A percentile compares a stretch with the other conserved stretches of the same genome.
Conservation (phyloP, 1,284 basidiomycete species). For the Rhodofomes roseus region DNA sequence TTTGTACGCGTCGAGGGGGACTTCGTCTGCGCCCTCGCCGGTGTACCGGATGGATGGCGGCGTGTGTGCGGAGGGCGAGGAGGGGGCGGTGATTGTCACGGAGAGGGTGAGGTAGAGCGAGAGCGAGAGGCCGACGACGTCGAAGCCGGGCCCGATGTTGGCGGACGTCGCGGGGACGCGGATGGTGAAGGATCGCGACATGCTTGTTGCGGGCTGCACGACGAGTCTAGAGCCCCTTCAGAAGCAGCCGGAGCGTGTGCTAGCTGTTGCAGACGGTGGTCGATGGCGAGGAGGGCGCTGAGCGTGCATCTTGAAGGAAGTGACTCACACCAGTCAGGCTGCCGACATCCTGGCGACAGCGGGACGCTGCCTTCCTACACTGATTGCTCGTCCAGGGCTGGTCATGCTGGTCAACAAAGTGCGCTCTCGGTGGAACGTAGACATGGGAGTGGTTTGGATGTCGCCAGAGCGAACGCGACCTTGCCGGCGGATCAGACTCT, state of each 20-base stretch:
- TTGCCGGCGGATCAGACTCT: too few species aligned
- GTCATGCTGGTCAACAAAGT: too few species aligned
- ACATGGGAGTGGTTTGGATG: too few species aligned
- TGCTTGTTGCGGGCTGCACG: neutral
- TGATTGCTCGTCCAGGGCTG: too few species aligned
- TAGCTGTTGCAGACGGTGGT: neutral
- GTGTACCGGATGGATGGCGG: conserved; percentile 76
- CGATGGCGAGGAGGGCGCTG: neutral
- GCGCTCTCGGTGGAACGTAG: too few species aligned
- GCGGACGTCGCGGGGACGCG: conserved; percentile 94
- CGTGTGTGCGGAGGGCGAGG: conserved; percentile 27
- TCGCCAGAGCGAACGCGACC: too few species aligned
- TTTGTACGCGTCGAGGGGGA: conserved; percentile 93
- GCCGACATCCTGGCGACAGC: neutral
- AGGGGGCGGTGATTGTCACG: conserved; percentile 46
- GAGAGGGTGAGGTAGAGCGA: conserved; percentile 83
- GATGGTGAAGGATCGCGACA: conserved; percentile 52
- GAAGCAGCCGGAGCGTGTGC: neutral
- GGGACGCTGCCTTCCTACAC: too few species aligned
- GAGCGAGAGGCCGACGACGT: conserved; percentile 96
- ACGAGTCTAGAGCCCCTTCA: neutral
- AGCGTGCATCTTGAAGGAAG: neutral
- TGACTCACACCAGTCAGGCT: neutral
- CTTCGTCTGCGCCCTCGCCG: conserved; percentile 88
- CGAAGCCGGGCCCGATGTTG: conserved; percentile 98